These are phyloP conservation scores for Cyberlindnera xylosilytica DNA, from an alignment of 805 yeast genomes.

Conservation along the genomic window DNA sequence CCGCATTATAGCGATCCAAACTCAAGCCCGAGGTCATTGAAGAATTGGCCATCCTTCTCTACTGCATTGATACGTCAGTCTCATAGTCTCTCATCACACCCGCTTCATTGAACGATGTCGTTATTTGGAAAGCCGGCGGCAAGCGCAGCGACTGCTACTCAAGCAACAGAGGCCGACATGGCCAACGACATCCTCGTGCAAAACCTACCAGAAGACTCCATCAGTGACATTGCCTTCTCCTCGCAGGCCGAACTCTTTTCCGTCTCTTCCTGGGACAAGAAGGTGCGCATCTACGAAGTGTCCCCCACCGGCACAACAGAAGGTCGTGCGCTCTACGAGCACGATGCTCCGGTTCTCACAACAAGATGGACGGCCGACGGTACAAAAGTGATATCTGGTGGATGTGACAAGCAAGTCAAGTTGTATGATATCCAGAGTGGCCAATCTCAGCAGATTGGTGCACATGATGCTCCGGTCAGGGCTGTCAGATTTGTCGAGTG, in stretches of 20 bases:
- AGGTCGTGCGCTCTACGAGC: conserved; percentile 87
- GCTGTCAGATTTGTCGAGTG: conserved; percentile 74
- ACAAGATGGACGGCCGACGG: conserved; percentile 88
- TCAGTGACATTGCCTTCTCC: conserved; percentile 80
- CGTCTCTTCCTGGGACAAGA: conserved; percentile 92
- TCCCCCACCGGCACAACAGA: conserved; percentile 71
- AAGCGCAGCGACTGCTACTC: conserved; percentile 20
- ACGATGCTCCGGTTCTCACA: conserved; percentile 81
- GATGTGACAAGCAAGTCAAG: conserved; percentile 85
- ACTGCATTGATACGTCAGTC: too few relatives aligned
- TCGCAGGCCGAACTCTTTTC: conserved; percentile 79
- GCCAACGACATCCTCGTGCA: conserved; percentile 67
- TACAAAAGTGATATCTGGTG: conserved; percentile 81
- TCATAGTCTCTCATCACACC: too few relatives aligned
- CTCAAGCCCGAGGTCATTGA: too few relatives aligned
- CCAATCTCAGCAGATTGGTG: conserved; percentile 80
- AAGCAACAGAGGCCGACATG: conserved; percentile 41
- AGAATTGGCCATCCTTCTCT: too few relatives aligned
- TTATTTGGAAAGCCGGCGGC: conserved; percentile 31
- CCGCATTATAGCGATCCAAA: too few relatives aligned
- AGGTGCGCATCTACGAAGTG: conserved; percentile 89
- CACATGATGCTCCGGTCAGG: conserved; percentile 78
- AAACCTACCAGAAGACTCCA: conserved; percentile 89
- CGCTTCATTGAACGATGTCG: conserved; percentile 32
- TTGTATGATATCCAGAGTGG: conserved; percentile 79